Percentiles rank a stretch among this genome's conserved stretches.
Conservation (phyloP, 352 stramenopile species). For the Thalassiosira exigua region DNA sequence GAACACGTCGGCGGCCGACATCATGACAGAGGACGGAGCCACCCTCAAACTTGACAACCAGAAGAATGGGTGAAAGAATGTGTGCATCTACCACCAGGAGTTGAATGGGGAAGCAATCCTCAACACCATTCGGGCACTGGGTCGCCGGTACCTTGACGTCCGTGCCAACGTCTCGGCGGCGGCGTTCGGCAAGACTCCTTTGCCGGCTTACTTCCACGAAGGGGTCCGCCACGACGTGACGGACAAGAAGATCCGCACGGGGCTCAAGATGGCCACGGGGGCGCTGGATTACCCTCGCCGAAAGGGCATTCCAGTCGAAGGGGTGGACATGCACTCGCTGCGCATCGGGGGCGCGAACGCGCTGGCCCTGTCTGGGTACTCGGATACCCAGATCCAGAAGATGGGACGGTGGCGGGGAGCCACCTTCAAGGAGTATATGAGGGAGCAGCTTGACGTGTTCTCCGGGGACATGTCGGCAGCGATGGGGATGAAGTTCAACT, state of each 20-base stretch:
- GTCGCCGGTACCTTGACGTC: conserved; percentile 4
- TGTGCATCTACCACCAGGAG: conserved; percentile 25
- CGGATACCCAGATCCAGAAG: conserved; percentile 31
- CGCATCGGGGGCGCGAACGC: conserved; percentile 26
- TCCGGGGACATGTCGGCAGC: conserved; percentile 13
- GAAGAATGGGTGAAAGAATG: conserved; percentile 18
- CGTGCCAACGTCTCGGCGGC: background rate
- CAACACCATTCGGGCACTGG: conserved; percentile 1
- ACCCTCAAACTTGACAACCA: background rate
- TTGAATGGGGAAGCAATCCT: background rate
- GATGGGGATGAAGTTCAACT: conserved; percentile 10
- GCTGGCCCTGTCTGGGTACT: conserved; percentile 14
- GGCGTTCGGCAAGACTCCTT: background rate
- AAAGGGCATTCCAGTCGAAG: conserved; percentile 27
- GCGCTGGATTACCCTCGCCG: background rate
- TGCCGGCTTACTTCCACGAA: conserved; percentile 11
- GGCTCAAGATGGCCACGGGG: conserved; percentile 9
- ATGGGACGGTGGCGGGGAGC: conserved; percentile 23
- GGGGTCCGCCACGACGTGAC: conserved; percentile 3
- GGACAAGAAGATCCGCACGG: conserved; percentile 13
- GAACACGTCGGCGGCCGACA: background rate
- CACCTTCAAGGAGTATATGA: conserved; percentile 43
- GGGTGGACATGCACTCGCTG: conserved; percentile 32
- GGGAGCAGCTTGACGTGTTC: conserved; percentile 15
- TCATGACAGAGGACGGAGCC: background rate